These are phyloP conservation scores for Papiliotrema flavescens DNA, from an alignment of 1,284 basidiomycete genomes.

Conservation along the genomic window DNA sequence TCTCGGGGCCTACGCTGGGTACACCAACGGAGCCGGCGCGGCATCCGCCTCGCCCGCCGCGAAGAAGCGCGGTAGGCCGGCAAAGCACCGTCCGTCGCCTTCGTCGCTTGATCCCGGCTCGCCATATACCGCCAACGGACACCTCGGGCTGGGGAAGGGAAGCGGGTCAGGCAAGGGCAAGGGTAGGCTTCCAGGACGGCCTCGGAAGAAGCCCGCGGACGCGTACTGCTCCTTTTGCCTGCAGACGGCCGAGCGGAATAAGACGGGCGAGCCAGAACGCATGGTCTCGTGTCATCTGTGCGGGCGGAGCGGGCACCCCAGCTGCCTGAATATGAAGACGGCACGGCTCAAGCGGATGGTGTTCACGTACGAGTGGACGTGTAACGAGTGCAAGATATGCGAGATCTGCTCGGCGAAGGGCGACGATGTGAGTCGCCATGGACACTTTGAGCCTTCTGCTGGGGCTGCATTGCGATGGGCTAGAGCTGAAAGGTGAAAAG, in stretches of 20 bases:
- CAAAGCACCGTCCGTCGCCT: not conserved
- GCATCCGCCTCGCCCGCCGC: constrained; percentile 5
- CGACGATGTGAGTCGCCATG: constrained; percentile 68
- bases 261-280: constrained; percentile 20
- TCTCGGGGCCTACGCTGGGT: too few species aligned
- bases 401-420: constrained; percentile 82
- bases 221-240: constrained; percentile 35
- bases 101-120: too few species aligned
- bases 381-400: constrained; percentile 90
- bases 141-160: not conserved
- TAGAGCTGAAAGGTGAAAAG: not conserved
- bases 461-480: not conserved
- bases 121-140: not conserved
- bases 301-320: constrained; percentile 58
- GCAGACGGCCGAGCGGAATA: constrained; percentile 24
- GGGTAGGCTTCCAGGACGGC: too few species aligned
- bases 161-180: too few species aligned
- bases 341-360: constrained; percentile 54
- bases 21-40: too few species aligned
- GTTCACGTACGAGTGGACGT: constrained; percentile 76
- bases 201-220: too few species aligned
- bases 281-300: constrained; percentile 41
- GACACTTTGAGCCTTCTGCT: not conserved
- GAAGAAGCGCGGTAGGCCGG: constrained; percentile 2
- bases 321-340: constrained; percentile 62